phyloP scores from a whole-genome alignment of 192 early-diverging fungal genomes.

The Coemansia sp. region DNA sequence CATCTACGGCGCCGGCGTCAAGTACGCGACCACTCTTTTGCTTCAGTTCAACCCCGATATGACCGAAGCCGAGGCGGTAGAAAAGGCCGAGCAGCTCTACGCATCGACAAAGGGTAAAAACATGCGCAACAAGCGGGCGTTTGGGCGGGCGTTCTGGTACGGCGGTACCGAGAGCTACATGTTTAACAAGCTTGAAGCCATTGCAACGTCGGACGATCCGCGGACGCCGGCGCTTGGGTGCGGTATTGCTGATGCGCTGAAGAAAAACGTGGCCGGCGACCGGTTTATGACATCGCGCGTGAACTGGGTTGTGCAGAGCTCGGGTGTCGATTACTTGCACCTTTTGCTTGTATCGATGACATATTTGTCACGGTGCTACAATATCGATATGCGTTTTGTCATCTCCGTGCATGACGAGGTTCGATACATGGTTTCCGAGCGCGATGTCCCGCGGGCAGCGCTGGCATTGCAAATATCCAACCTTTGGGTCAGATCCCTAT shows the following conservation, averaged over 20 bases:
- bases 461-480: constrained; percentile 90
- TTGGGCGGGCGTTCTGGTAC: constrained; percentile 67
- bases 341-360: constrained; percentile 84
- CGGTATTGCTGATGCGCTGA: constrained; percentile 84
- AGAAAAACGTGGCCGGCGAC: constrained; percentile 56
- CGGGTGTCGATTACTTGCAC: constrained; percentile 96
- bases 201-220: constrained; percentile 71
- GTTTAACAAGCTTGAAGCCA: constrained; percentile 88
- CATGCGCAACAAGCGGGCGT: constrained; percentile 23
- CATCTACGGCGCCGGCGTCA: constrained; percentile 92
- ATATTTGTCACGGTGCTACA: constrained; percentile 74
- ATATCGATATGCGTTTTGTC: constrained; percentile 82
- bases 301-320: constrained; percentile 98
- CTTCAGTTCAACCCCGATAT: constrained; percentile 77
- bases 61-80: constrained; percentile 59
- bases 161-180: constrained; percentile 92
- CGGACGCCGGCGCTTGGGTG: constrained; percentile 86
- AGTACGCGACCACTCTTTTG: constrained; percentile 77
- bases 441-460: constrained; percentile 70
- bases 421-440: constrained; percentile 79
- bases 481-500: constrained; percentile 88
- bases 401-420: constrained; percentile 95
- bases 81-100: constrained; percentile 73
- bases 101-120: constrained; percentile 79
- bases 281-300: constrained; percentile 83